Base-by-base conservation (phyloP, 176 grass and related monocot genomes). In the Oryza glaberrima region DNA sequence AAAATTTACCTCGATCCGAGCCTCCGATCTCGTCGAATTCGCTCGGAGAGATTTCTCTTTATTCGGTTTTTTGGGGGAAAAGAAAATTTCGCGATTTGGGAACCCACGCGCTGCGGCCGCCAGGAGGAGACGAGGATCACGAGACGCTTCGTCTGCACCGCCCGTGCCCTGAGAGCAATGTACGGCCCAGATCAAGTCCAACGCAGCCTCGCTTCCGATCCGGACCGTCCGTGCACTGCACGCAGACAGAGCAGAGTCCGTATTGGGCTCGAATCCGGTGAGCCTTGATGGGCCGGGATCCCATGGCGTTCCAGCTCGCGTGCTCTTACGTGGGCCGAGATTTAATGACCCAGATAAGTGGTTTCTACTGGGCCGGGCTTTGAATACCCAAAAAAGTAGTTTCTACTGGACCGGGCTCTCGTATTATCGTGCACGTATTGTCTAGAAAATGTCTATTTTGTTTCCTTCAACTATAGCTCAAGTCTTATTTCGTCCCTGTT, bases 1-100 rank as follows among this genome's bases (percentile, higher is more conserved):
- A 4, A 13, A 22, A 9, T 63, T 60, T 72, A 88, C 81, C 87
- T 84, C 35, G 81, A 60, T 3, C 25, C 10, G 56, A 35, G 81
- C 81, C 86, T 79, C 81, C 75, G 81, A 84, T 79, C 67, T 78
- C 80, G 79, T 78, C 80, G 79, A 83, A 72, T 38, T 65, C 54
- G 35, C 9, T 34, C 5, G 63, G 25, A 54, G 70, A 17, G 11
- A 3, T 22, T 67, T 44, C 43, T 44, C 43, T 10, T 44, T n/a
- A 58, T 58, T 58, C 19, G 19, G 8, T 58, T 56, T 44, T 9
- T 36, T 36, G 35, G 43, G 43, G 34, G 34, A 41, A 45, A 40
- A 40, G 26, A 26, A 26, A 41, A 6, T 38, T 22, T 81, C 15
- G 48, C 34, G 12, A 23, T 71, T 43, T 20, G 67, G 80, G 38